Conservation (phyloP, 2,329 filamentous ascomycete genomes). For the Calonectria leucothoes region DNA sequence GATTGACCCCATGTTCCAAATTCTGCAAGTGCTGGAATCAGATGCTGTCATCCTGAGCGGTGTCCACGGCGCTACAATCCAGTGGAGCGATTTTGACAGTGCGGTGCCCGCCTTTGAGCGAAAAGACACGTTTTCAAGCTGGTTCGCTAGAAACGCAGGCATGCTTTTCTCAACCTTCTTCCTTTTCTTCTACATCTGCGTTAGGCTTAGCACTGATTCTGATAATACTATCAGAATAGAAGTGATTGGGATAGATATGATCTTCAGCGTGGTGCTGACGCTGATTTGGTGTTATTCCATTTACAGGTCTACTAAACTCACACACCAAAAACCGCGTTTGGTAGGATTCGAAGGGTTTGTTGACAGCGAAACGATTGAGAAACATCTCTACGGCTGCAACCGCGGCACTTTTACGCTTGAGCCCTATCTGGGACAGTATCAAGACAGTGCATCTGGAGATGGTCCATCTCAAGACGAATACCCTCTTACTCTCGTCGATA, state of each 20-base stretch:
- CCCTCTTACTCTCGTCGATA: slow-evolving; percentile 53
- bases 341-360: slow-evolving; percentile 31
- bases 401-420: slow-evolving; percentile 5
- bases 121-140: not conserved
- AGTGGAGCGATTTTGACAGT: slow-evolving; percentile 49
- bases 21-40: slow-evolving; percentile 52
- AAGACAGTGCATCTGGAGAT: not conserved
- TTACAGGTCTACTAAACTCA: not conserved
- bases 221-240: not conserved
- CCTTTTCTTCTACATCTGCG: not conserved
- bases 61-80: slow-evolving; percentile 50
- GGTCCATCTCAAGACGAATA: not conserved
- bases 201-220: not conserved
- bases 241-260: not conserved
- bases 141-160: not conserved
- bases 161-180: not conserved
- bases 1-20: slow-evolving; percentile 53
- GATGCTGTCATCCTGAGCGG: slow-evolving; percentile 54
- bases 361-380: slow-evolving; percentile 18
- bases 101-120: not conserved
- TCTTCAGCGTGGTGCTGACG: not conserved
- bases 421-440: not conserved
- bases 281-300: not conserved
- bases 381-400: slow-evolving; percentile 27
- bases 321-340: slow-evolving; percentile 5